A percentile compares a stretch with the other conserved stretches of the same genome.
These are phyloP conservation scores for Malus hybrid DNA, from an alignment of 331 rosid species.

Conservation along the genomic window DNA sequence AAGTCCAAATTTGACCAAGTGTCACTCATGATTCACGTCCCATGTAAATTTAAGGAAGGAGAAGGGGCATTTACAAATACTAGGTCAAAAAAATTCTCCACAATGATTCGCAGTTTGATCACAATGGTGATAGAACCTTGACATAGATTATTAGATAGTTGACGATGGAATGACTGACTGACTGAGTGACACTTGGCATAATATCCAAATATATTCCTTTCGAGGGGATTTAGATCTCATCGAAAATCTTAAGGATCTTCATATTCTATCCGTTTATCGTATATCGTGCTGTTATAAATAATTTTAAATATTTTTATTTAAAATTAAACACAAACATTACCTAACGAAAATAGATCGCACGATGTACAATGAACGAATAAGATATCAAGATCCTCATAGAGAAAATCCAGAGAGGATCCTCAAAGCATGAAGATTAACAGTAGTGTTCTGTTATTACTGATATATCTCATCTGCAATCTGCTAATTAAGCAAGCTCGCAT, in stretches of 20 bases:
- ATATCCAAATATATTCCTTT: neutral
- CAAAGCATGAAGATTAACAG: neutral
- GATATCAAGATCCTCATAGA: too few species aligned
- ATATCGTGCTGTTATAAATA: rapidly evolving
- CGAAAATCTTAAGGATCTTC: too few species aligned
- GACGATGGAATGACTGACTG: neutral
- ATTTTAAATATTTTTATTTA: too few species aligned
- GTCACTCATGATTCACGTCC: neutral
- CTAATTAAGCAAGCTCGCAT: too few species aligned
- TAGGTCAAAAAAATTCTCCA: neutral
- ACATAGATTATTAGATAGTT: neutral
- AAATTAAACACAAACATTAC: too few species aligned
- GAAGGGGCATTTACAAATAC: neutral
- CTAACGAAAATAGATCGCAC: rapidly evolving
- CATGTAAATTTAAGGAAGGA: neutral
- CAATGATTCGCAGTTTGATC: neutral
- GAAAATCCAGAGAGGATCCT: too few species aligned
- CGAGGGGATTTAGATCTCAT: neutral
- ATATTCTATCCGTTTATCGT: too few species aligned
- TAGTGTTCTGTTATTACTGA: too few species aligned
- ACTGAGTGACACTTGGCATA: neutral
- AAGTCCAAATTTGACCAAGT: neutral
- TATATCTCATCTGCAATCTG: too few species aligned
- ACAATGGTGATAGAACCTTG: neutral
- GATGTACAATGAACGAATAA: rapidly evolving